Evolutionary conservation across 1,284 basidiomycete genomes (phyloP), one percentile per base, ranked within the genome.

Genomic region (Polyporus tsugae): DNA sequence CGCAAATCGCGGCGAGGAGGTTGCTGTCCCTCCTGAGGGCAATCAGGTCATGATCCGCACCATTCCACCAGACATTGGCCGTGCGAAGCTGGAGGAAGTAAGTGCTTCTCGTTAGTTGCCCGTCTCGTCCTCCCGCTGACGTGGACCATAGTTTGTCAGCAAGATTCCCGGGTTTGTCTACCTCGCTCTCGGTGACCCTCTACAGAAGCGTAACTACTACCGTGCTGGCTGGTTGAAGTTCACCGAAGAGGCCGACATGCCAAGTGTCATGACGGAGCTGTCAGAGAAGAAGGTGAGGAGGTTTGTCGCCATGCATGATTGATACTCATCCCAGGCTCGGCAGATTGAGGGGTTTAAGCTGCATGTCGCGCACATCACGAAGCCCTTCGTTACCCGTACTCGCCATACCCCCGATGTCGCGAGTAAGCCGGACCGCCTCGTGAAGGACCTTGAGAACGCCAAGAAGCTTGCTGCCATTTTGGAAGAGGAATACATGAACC

Each of bases 11-110:
- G 89, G 87, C n/a, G 91, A 93, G 75, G 92, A 94, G 76, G 82
- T 95, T 65, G 88, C 91, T 72, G 89, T 94, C 25, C 85, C 86
- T 49, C 89, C 94, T 33, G 90, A 94, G 74, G 91, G 92, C 15
- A 94, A 94, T 75, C 95, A 97, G 78, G 90, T 98, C 61, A 95
- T 97, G 88, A 95, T 98, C 76, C 91, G 96, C 72, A 96, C 94
- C 22, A 95, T 98, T 71, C 94, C 95, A 52, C 95, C 96, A 35
- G 94, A 95, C 72, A 95, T 97, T 74, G 91, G 93, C 25, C 89
- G 95, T 58, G 82, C 91, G 57, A 95, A 95, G 75, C 85, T 98
- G 38, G 96, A 98, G 83, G 91, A 94, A 79, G 95, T 97, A 72
- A 71, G 85, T 78, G 60, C 66, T 57, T n/a, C 33, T 36, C 15